Evolutionary conservation across 192 early-diverging fungal species (phyloP).

Genomic region (Coemansia reversa): DNA sequence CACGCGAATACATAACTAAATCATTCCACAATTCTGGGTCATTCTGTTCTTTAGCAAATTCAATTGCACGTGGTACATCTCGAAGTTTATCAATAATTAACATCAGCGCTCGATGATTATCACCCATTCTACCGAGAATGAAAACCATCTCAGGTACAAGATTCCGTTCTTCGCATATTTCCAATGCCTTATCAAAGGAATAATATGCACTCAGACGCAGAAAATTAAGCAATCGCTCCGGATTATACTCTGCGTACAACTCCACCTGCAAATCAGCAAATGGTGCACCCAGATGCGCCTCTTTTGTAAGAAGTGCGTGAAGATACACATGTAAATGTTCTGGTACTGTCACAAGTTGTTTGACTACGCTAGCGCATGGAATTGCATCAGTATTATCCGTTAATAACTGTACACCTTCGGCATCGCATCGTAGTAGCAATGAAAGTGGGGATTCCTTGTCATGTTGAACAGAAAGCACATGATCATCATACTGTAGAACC

Average conservation of each 20-base stretch:
- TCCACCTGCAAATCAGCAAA: constrained; percentile 80
- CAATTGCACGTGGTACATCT: constrained; percentile 93
- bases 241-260: constrained; percentile 90
- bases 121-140: constrained; percentile 94
- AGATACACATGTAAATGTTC: constrained; percentile 85
- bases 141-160: constrained; percentile 98
- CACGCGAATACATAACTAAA: constrained; percentile 86
- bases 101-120: constrained; percentile 89
- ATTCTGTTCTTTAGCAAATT: constrained; percentile 97
- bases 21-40: constrained; percentile 96
- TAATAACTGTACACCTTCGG: constrained; percentile 75
- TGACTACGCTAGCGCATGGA: constrained; percentile 65
- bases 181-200: constrained; percentile 68
- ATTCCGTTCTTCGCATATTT: constrained; percentile 78
- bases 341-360: constrained; percentile 61
- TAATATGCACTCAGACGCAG: constrained; percentile 75
- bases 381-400: constrained; percentile 83
- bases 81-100: constrained; percentile 88
- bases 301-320: constrained; percentile 74
- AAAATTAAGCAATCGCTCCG: constrained; percentile 76
- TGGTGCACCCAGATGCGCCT: constrained; percentile 62
- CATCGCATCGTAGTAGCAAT: constrained; percentile 46
- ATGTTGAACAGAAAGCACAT: constrained; percentile 17
- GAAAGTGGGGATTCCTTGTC: constrained; percentile 9
- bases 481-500: constrained; percentile 81